Percentiles rank a stretch among this genome's conserved stretches.
Conservation (phyloP, 2,329 filamentous ascomycete genomes). For the Zymoseptoria brevis region DNA sequence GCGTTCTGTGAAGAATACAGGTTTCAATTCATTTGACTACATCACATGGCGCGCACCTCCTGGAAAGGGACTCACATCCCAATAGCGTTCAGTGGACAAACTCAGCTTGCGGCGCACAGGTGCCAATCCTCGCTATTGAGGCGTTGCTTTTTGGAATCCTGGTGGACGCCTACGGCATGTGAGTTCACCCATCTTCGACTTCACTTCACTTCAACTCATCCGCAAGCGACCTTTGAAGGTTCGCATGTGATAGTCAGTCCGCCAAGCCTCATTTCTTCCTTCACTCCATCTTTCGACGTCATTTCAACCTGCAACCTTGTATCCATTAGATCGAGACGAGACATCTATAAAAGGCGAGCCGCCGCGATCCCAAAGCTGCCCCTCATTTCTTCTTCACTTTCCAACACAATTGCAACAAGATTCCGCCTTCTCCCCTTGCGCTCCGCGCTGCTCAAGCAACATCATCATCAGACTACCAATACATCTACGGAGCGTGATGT, state of each 20-base stretch:
- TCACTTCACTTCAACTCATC: no score
- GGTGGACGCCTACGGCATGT: no score
- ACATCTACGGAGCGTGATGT: no score
- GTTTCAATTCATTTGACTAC: not conserved
- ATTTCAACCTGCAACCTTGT: not conserved
- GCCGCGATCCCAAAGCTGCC: not conserved
- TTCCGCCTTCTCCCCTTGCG: not conserved
- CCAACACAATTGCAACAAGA: not conserved
- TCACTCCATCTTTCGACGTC: not conserved
- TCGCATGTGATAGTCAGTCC: not conserved
- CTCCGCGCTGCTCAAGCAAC: no score
- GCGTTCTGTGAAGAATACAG: not conserved
- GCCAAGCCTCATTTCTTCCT: not conserved
- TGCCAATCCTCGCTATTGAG: no score
- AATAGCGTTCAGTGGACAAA: no score
- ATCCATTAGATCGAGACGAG: no score
- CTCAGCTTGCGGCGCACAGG: not conserved
- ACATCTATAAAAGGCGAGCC: not conserved
- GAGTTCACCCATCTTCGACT: no score
- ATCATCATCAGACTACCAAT: no score
- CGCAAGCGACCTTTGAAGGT: no score
- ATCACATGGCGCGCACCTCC: not conserved
- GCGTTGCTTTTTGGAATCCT: no score
- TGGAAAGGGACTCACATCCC: no score
- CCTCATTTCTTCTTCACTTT: not conserved